phyloP scores from a whole-genome alignment of 148 eudicot species.

The Vaccinium vitisidaea region DNA sequence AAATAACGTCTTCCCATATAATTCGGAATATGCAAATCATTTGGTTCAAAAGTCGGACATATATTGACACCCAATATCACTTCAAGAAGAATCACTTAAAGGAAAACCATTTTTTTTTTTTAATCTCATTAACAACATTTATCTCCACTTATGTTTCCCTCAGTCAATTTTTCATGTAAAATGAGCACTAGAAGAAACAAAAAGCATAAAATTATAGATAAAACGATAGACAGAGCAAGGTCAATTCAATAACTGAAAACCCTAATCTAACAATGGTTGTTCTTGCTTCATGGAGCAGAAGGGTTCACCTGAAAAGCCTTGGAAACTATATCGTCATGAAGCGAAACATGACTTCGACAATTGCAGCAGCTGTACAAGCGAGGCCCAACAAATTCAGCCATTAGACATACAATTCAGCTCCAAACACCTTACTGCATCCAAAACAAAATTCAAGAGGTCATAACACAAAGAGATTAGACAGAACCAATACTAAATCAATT shows the following conservation, averaged over 20 bases:
- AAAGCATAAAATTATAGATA: neutral
- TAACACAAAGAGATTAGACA: neutral
- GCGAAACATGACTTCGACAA: conserved; percentile 43
- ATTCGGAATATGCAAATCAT: neutral
- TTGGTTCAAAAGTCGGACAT: too few species aligned
- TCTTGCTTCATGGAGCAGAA: too few species aligned
- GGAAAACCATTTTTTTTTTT: too few species aligned
- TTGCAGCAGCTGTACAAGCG: conserved; percentile 51
- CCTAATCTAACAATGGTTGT: too few species aligned
- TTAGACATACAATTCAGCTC: conserved; percentile 13
- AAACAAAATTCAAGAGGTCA: neutral
- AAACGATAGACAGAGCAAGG: neutral
- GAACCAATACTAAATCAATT: neutral
- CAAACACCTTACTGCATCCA: conserved; percentile 11
- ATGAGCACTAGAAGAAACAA: too few species aligned
- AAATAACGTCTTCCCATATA: neutral
- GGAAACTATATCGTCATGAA: conserved; percentile 28
- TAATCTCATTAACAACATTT: too few species aligned
- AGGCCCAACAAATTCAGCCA: conserved; percentile 44
- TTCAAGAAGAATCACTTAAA: too few species aligned
- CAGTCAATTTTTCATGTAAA: too few species aligned
- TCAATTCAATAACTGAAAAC: too few species aligned
- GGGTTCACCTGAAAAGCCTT: conserved; percentile 29
- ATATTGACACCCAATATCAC: too few species aligned
- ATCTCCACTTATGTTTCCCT: too few species aligned